These are phyloP conservation scores for Diaporthe sp. DNA, from an alignment of 2,329 filamentous ascomycete species.

Conservation along the genomic window DNA sequence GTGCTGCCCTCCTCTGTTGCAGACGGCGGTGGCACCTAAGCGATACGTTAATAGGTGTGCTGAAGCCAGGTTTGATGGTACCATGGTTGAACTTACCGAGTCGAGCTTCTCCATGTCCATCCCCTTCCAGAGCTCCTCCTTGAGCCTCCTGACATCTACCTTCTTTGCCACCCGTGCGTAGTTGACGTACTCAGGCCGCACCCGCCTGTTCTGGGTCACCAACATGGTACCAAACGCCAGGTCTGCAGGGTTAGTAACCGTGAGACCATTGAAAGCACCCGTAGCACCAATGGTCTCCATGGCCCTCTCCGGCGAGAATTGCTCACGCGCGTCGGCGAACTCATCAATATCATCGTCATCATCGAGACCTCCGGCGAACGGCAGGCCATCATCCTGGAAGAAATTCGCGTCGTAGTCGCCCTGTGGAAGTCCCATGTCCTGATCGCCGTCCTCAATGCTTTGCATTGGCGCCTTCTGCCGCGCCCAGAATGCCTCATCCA, in stretches of 20 bases:
- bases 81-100: conserved; percentile 55
- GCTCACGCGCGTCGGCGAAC: conserved; percentile 85
- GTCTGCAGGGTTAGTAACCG: conserved; percentile 59
- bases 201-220: conserved; percentile 73
- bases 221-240: conserved; percentile 75
- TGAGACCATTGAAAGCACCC: conserved; percentile 60
- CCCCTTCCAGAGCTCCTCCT: conserved; percentile 79
- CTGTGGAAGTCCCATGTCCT: conserved; percentile 70
- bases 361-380: conserved; percentile 77
- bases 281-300: conserved; percentile 63
- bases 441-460: conserved; percentile 52
- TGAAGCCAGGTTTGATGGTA: background rate
- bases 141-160: conserved; percentile 77
- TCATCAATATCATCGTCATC: conserved; percentile 75
- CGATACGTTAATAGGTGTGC: conserved; percentile 2
- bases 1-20: conserved; percentile 49
- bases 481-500: conserved; percentile 98
- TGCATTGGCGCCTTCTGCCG: conserved; percentile 71
- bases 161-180: conserved; percentile 80
- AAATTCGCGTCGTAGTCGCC: conserved; percentile 98
- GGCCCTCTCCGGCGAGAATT: conserved; percentile 76
- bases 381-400: conserved; percentile 89
- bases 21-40: conserved; percentile 52
- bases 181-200: conserved; percentile 78
- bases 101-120: conserved; percentile 69